Conservation (phyloP, 345 rosid species). For the Eutrema japonicum region DNA sequence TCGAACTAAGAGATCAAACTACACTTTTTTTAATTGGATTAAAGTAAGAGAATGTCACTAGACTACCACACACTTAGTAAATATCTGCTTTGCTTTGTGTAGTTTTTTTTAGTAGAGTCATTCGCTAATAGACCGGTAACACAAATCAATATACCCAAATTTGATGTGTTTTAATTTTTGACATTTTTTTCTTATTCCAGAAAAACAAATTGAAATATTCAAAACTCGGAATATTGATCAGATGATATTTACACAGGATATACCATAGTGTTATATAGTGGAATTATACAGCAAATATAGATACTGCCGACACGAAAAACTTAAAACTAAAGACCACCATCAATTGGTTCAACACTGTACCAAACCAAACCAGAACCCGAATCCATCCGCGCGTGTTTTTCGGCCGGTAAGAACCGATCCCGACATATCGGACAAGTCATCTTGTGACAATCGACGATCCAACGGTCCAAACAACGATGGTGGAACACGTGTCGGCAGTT, state of each 20-base stretch:
- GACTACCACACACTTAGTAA: no score
- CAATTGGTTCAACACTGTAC: background rate
- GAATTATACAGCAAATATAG: constrained; percentile 8
- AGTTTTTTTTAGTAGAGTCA: no score
- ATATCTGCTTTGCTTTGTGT: no score
- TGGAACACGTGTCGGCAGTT: constrained; percentile 74
- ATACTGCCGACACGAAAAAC: constrained; percentile 1
- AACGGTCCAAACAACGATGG: constrained; percentile 64
- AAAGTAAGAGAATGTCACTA: no score
- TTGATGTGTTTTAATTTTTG: no score
- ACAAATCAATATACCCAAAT: no score
- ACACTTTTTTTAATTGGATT: no score
- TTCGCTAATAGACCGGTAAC: no score
- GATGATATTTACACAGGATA: background rate
- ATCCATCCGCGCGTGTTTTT: constrained; percentile 44
- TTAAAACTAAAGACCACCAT: background rate
- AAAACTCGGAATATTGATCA: background rate
- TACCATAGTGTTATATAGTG: background rate
- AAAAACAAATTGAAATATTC: no score
- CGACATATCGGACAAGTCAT: constrained; percentile 74
- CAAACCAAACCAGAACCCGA: constrained; percentile 42
- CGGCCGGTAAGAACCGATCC: constrained; percentile 54
- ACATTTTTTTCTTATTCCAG: no score
- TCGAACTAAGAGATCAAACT: no score
- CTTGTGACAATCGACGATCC: constrained; percentile 64